Conservation (phyloP, 2,329 filamentous ascomycete species). For the Clonostachys sp. region DNA sequence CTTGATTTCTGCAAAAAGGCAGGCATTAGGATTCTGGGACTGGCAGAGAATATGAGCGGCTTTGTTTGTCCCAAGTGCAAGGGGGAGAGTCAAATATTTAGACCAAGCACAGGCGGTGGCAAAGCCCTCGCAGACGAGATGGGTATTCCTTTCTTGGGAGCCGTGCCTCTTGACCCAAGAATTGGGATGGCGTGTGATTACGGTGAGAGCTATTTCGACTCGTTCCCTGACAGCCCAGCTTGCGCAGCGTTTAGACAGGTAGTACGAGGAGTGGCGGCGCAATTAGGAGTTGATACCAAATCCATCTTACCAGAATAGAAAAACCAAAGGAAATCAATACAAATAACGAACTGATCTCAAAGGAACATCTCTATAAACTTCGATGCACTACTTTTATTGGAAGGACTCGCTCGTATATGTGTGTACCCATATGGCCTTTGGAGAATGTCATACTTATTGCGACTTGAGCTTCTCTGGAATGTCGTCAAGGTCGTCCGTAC, state of each 20-base stretch:
- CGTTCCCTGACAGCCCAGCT: slow-evolving; percentile 88
- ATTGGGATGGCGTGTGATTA: slow-evolving; percentile 97
- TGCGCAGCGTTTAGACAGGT: slow-evolving; percentile 78
- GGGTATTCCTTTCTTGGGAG: slow-evolving; percentile 81
- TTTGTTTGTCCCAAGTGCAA: slow-evolving; percentile 95
- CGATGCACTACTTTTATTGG: no score
- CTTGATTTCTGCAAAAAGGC: slow-evolving; percentile 97
- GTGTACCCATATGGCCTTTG: no score
- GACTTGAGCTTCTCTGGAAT: slow-evolving; percentile 60
- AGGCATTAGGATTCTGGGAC: slow-evolving; percentile 78
- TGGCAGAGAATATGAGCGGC: slow-evolving; percentile 97
- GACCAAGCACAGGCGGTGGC: slow-evolving; percentile 85
- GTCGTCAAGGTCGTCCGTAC: slow-evolving; percentile 75
- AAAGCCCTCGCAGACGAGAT: slow-evolving; percentile 77
- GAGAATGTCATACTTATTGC: background rate
- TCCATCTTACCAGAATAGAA: slow-evolving; percentile 37
- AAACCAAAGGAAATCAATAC: background rate
- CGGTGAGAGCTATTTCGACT: slow-evolving; percentile 95
- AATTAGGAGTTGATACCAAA: slow-evolving; percentile 60
- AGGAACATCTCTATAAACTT: no score
- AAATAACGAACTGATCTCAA: no score
- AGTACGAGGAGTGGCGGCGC: slow-evolving; percentile 64
- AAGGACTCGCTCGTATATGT: no score
- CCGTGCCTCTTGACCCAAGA: slow-evolving; percentile 85
- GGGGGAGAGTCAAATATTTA: slow-evolving; percentile 80